These are phyloP conservation scores for Xylaria nigripes DNA, from an alignment of 495 filamentous ascomycete species.

Conservation along the genomic window DNA sequence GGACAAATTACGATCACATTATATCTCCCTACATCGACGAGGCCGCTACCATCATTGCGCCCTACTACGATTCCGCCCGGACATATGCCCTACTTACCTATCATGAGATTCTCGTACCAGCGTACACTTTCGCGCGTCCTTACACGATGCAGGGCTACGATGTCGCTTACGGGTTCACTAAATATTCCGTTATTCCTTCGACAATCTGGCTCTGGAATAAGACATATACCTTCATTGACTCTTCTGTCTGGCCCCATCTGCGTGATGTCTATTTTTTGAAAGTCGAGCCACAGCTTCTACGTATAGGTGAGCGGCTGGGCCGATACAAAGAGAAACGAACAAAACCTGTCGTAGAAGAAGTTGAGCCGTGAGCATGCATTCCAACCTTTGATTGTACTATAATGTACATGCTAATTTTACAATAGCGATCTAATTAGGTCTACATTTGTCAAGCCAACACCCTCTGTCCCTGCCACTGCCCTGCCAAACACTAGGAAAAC, in stretches of 20 bases:
- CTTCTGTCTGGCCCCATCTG: constrained; percentile 70
- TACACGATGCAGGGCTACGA: constrained; percentile 64
- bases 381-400: constrained; percentile 12
- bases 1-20: constrained; percentile 56
- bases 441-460: constrained; percentile 33
- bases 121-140: constrained; percentile 63
- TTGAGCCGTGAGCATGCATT: constrained; percentile 14
- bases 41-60: constrained; percentile 46
- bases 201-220: constrained; percentile 60
- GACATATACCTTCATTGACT: constrained; percentile 57
- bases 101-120: constrained; percentile 63
- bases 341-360: constrained; percentile 14
- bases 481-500: not conserved
- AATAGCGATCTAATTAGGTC: constrained; percentile 12
- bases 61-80: constrained; percentile 62
- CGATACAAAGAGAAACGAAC: constrained; percentile 46
- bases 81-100: constrained; percentile 57
- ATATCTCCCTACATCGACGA: constrained; percentile 68
- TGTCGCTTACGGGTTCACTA: constrained; percentile 55
- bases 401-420: not conserved
- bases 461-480: constrained; percentile 20
- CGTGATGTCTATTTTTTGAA: constrained; percentile 76
- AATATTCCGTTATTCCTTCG: constrained; percentile 65
- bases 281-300: constrained; percentile 89
- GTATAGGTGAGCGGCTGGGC: constrained; percentile 83